These are phyloP conservation scores for Imleria badia DNA, from an alignment of 768 basidiomycete genomes.

Conservation along the genomic window DNA sequence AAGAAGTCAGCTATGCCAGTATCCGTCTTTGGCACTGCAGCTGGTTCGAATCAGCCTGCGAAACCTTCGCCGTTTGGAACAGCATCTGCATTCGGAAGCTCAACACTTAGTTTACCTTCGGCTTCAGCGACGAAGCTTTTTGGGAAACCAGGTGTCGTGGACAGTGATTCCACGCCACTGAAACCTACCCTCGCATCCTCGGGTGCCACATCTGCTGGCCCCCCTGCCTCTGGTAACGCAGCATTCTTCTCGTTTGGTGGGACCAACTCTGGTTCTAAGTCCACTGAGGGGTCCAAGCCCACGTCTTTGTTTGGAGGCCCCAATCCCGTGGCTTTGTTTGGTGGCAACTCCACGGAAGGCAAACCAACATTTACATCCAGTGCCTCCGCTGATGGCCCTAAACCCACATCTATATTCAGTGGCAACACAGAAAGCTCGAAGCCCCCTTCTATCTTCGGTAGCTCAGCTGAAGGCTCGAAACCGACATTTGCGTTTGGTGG, in stretches of 20 bases:
- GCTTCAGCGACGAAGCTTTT: slow-evolving; percentile 10
- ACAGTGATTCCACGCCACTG: slow-evolving; percentile 15
- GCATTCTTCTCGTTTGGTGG: slow-evolving; percentile 23
- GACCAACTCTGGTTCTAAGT: slow-evolving; percentile 12
- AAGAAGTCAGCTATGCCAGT: slow-evolving; percentile 29
- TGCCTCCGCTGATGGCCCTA: slow-evolving; percentile 10
- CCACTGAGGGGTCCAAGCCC: slow-evolving; percentile 15
- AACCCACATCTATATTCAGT: slow-evolving; percentile 14
- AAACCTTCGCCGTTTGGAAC: slow-evolving; percentile 25
- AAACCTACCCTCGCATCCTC: slow-evolving; percentile 15
- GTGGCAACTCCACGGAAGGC: slow-evolving; percentile 4
- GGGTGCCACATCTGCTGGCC: slow-evolving; percentile 16
- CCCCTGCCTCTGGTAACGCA: slow-evolving; percentile 12
- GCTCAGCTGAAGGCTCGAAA: slow-evolving; percentile 6
- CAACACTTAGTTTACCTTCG: slow-evolving; percentile 14
- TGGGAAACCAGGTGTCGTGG: slow-evolving; percentile 14
- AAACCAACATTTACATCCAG: slow-evolving; percentile 17
- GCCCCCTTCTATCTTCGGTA: slow-evolving; percentile 1
- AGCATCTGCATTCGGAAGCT: slow-evolving; percentile 22
- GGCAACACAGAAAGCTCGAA: slow-evolving; percentile 4
- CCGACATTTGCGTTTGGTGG: slow-evolving; percentile 8
- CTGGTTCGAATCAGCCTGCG: slow-evolving; percentile 21
- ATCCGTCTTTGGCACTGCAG: slow-evolving; percentile 9
- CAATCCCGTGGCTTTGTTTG: slow-evolving; percentile 2
- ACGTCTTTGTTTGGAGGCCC: slow-evolving; percentile 17